Base-by-base conservation (phyloP, 257 asterid species). In the Petunia axillaris region DNA sequence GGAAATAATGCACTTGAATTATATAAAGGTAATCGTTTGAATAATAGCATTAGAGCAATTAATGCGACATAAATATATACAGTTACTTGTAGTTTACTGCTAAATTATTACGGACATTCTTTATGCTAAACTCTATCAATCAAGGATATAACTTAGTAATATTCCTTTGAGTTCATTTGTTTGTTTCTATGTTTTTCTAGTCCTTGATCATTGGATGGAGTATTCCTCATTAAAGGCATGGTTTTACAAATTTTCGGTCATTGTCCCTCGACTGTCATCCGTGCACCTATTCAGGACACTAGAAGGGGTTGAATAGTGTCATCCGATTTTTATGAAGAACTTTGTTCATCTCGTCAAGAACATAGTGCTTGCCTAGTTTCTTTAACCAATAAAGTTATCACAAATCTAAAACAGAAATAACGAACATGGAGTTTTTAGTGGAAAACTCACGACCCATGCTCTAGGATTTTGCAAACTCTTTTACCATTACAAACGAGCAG, bases 41-140 rank as follows among this genome's bases (percentile, higher is more conserved):
- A 5, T 25, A 41, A 58, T 13, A 41, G 59, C 59, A 35, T 71
- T 70, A 54, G 58, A 71, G 5, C 11, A 44, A 68, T 25, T 71
- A 5, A 71, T 71, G 55, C 43, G 48, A 40, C 60, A 71, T 48
- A 25, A 62, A 3, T 25, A 71, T 48, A 48, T 25, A 2, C 3
- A 9, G 60, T 48, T 68, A 44, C 76, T 68, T 70, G 41, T 46
- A 70, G 44, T 70, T 71, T 71, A 71, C 77, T 71, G 25, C 77
- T 0, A 46, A 70, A 48, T 70, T 10, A 70, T 48, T 46, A 70
- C 25, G 77, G 5, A 9, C 6, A 54, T 25, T 54, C 37, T 76
- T 40, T 1, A 76, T 54, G n/a, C 73, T 8, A 1, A 38, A 39
- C 14, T 6, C 57, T 25, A 25, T 25, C 16, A 25, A 57, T 57